Percentiles rank a stretch among this genome's conserved stretches.
phyloP scores from a whole-genome alignment of 2,329 filamentous ascomycete genomes.

The Rosellinia necatrix region DNA sequence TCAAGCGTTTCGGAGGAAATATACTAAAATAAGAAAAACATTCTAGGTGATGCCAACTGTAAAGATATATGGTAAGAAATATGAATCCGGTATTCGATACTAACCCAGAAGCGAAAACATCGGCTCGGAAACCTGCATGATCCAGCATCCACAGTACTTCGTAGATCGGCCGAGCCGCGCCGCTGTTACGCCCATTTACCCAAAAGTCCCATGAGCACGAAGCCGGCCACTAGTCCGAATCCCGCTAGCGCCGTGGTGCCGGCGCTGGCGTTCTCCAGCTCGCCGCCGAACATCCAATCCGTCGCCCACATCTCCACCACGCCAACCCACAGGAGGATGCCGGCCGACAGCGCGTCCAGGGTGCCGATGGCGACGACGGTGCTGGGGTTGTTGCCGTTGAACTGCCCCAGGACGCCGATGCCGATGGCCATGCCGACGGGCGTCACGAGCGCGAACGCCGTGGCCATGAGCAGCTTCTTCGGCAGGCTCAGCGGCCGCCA shows the following conservation, averaged over 20 bases:
- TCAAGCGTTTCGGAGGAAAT: no score
- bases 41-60: no score
- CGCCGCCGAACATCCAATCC: conserved; percentile 70
- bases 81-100: no score
- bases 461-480: conserved; percentile 65
- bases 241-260: conserved; percentile 55
- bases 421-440: conserved; percentile 82
- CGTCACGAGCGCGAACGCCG: conserved; percentile 71
- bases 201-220: conserved; percentile 69
- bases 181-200: conserved; percentile 4
- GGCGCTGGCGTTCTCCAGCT: conserved; percentile 58
- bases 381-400: conserved; percentile 73
- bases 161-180: not conserved
- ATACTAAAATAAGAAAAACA: no score
- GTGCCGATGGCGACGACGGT: conserved; percentile 76
- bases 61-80: no score
- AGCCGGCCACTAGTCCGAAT: conserved; percentile 61
- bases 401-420: conserved; percentile 69
- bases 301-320: conserved; percentile 79
- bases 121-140: no score
- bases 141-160: no score
- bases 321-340: conserved; percentile 79
- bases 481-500: conserved; percentile 2
- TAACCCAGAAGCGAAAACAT: no score
- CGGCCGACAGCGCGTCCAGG: conserved; percentile 73